Evolutionary conservation across 139 green algal genomes (phyloP), one percentile per base, ranked within the genome.

Genomic region (Tetratostichococcus sp.): DNA sequence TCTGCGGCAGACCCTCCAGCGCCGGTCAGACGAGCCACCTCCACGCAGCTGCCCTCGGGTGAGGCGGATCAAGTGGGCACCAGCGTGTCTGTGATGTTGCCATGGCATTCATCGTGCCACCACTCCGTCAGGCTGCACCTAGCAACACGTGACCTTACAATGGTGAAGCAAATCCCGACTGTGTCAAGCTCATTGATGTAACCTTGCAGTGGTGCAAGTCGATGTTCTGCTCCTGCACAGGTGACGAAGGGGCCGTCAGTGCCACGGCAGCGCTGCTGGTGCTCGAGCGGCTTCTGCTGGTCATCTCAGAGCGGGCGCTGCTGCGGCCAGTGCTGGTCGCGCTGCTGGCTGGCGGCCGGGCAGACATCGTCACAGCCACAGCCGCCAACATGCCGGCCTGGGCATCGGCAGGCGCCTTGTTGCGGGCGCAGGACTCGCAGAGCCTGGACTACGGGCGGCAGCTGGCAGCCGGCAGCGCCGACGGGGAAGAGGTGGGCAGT

Each of bases 241-340:
- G 50, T 25, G 50, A 62, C 50, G 26, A 8, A n/a, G 50, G 50
- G 19, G 50, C 50, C 2, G 50, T 62, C 11, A 17, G 50, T 26
- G 19, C 19, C 17, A 62, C 50, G 2, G 50, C 50, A 26, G 50
- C 50, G 50, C 74, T 97, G 43, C 93, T 89, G 70, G 77, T 91
- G 1, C 69, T 95, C 39, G 93, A 97, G 84, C 87, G 90, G 0
- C 43, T 96, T 16, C 87, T 97, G 43, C 65, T 80, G 4, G 75
- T 91, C 5, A 68, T 96, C n/a, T 79, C 70, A 0, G 80, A 92
- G 73, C 32, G 35, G 16, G 74, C 77, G 6, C 72, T 93, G 30
- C 72, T 89, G 39, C 73, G 80, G 69, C 78, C 87, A 35, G 66
- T 92, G 26, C 73, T 86, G 30, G 71, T 85, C 14, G 82, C 82